phyloP scores from a whole-genome alignment of 148 eudicot species.

The Diospyros kaki region DNA sequence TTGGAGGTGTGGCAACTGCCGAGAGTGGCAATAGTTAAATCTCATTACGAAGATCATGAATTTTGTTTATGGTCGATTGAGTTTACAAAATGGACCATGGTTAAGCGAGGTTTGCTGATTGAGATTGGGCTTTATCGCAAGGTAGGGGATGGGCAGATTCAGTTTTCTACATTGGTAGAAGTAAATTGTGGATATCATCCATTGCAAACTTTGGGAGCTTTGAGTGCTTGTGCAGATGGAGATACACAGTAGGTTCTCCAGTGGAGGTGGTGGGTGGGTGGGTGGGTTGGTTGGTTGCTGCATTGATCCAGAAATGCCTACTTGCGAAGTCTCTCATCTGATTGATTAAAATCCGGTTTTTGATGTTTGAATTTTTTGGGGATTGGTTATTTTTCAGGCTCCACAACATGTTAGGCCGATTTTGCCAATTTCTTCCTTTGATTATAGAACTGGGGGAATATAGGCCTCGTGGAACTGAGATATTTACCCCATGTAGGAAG shows the following conservation, averaged over 20 bases:
- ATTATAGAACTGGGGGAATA: neutral
- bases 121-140: neutral
- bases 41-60: neutral
- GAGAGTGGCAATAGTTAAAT: conserved; percentile 38
- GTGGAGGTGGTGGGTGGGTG: neutral
- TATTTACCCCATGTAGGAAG: neutral
- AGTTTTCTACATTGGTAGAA: conserved; percentile 1
- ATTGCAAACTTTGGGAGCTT: neutral
- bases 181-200: neutral
- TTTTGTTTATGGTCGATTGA: too few relatives aligned
- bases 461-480: neutral
- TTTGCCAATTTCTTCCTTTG: neutral
- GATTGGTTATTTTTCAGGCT: neutral
- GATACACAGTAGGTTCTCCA: neutral
- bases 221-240: neutral
- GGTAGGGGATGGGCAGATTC: neutral
- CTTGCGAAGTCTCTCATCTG: neutral
- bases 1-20: conserved; percentile 77
- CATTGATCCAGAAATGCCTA: neutral
- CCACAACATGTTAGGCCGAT: neutral
- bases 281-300: neutral
- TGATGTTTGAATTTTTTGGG: neutral
- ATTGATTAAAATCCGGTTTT: neutral
- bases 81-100: neutral
- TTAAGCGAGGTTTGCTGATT: conserved; percentile 4